Conservation (phyloP, 1,284 basidiomycete genomes). For the Trametes sp. region DNA sequence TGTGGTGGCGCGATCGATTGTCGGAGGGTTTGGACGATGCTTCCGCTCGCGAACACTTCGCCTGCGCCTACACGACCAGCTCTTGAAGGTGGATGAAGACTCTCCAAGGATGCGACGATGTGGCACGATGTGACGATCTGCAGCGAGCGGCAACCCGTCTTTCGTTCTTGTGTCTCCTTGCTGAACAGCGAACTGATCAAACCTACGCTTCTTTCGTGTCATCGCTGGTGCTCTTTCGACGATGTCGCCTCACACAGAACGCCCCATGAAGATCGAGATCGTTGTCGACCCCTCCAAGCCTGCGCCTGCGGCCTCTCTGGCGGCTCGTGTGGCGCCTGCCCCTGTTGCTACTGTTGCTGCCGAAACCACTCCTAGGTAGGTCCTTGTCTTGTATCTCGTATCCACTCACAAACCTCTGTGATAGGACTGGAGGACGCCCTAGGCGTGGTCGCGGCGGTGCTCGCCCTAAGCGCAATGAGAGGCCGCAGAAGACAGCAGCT, state of each 20-base stretch:
- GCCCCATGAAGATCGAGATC: slow-evolving; percentile 98
- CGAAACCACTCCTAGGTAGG: slow-evolving; percentile 53
- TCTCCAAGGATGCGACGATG: slow-evolving; percentile 29
- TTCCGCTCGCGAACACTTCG: slow-evolving; percentile 19
- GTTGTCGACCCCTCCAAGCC: slow-evolving; percentile 87
- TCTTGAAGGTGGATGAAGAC: slow-evolving; percentile 28
- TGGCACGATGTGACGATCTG: slow-evolving; percentile 25
- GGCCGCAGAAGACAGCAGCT: slow-evolving; percentile 71
- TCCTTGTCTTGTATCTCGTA: not conserved
- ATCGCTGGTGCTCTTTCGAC: slow-evolving; percentile 28
- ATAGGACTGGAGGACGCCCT: slow-evolving; percentile 49
- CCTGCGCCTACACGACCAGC: slow-evolving; percentile 14
- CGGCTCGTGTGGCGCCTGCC: slow-evolving; percentile 72
- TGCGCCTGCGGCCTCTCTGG: slow-evolving; percentile 67
- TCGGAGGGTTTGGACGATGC: slow-evolving; percentile 2
- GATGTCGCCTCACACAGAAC: slow-evolving; percentile 66
- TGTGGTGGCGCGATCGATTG: slow-evolving; percentile 10
- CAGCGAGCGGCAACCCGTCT: slow-evolving; percentile 41
- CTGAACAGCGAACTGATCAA: slow-evolving; percentile 71
- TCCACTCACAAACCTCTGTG: slow-evolving; percentile 14
- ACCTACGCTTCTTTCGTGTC: slow-evolving; percentile 39
- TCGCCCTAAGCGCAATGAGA: slow-evolving; percentile 70
- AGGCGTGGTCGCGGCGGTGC: slow-evolving; percentile 59
- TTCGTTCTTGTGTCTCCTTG: slow-evolving; percentile 53
- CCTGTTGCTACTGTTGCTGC: slow-evolving; percentile 47